These are phyloP conservation scores for Tolypocladium inflatum DNA, from an alignment of 2,329 filamentous ascomycete genomes.

Conservation along the genomic window DNA sequence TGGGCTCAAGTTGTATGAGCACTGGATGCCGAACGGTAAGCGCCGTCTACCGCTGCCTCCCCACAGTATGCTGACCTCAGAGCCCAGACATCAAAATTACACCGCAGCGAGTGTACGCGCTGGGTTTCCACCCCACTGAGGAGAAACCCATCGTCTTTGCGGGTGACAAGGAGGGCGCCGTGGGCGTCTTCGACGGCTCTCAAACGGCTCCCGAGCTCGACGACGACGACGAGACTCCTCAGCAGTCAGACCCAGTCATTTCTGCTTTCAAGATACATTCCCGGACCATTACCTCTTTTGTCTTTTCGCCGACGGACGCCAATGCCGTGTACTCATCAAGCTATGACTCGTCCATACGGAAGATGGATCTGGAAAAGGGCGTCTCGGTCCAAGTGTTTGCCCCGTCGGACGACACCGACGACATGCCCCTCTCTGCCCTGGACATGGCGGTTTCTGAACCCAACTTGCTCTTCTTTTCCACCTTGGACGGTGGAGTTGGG, in stretches of 20 bases:
- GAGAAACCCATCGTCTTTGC: slow-evolving; percentile 87
- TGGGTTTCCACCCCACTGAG: slow-evolving; percentile 79
- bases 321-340: slow-evolving; percentile 77
- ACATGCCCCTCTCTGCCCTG: slow-evolving; percentile 74
- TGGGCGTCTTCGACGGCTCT: slow-evolving; percentile 85
- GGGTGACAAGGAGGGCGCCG: slow-evolving; percentile 84
- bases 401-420: slow-evolving; percentile 56
- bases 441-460: slow-evolving; percentile 66
- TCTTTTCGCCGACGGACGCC: slow-evolving; percentile 62
- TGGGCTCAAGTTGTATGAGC: slow-evolving; percentile 68
- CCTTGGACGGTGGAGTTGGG: slow-evolving; percentile 70
- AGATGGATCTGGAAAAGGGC: slow-evolving; percentile 73
- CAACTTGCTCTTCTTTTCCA: slow-evolving; percentile 77
- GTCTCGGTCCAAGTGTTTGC: slow-evolving; percentile 75
- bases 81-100: slow-evolving; percentile 76
- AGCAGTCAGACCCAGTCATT: slow-evolving; percentile 64
- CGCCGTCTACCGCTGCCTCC: neutral
- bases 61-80: neutral
- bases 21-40: slow-evolving; percentile 68
- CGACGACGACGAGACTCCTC: slow-evolving; percentile 57
- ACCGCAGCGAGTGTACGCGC: slow-evolving; percentile 75
- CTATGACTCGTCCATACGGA: slow-evolving; percentile 87
- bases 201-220: slow-evolving; percentile 53
- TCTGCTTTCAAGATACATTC: slow-evolving; percentile 86
- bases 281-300: slow-evolving; percentile 77